Conservation (phyloP, 192 early-diverging fungal species). For the Dispira simplex region DNA sequence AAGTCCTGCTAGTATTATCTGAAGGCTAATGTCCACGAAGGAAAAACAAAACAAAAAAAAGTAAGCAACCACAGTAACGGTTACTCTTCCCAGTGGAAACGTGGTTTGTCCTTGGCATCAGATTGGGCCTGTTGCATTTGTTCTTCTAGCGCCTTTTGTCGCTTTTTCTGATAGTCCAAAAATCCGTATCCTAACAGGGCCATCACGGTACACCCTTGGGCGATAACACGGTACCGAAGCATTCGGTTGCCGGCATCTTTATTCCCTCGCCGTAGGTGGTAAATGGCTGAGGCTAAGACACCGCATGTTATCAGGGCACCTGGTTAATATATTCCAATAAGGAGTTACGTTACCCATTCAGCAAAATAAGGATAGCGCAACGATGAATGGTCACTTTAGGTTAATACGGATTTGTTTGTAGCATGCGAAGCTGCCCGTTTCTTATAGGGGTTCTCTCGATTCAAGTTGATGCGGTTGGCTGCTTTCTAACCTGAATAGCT, state of each 20-base stretch:
- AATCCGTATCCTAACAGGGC: conserved; percentile 10
- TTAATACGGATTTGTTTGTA: neutral
- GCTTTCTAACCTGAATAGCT: neutral
- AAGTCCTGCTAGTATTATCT: too few relatives aligned
- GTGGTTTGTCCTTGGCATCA: neutral
- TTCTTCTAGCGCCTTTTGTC: conserved; percentile 3
- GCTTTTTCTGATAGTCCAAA: conserved; percentile 2
- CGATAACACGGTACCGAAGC: conserved; percentile 6
- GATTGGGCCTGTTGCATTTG: neutral
- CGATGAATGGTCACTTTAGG: too few relatives aligned
- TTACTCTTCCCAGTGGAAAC: neutral
- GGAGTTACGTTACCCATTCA: too few relatives aligned
- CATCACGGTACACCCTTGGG: conserved; percentile 8
- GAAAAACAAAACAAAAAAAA: too few relatives aligned
- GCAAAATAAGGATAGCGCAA: too few relatives aligned
- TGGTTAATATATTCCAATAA: neutral
- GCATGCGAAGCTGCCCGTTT: neutral
- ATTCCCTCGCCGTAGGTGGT: conserved; percentile 8
- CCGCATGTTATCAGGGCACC: conserved; percentile 1
- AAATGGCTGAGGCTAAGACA: conserved; percentile 1
- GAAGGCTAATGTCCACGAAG: too few relatives aligned
- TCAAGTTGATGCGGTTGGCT: neutral
- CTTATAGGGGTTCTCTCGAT: neutral
- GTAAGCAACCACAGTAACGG: neutral
- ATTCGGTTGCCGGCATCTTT: neutral